A percentile compares a stretch with the other conserved stretches of the same genome.
Evolutionary conservation across 1,284 basidiomycete genomes (phyloP).

Genomic region (Polyporus tsugae): DNA sequence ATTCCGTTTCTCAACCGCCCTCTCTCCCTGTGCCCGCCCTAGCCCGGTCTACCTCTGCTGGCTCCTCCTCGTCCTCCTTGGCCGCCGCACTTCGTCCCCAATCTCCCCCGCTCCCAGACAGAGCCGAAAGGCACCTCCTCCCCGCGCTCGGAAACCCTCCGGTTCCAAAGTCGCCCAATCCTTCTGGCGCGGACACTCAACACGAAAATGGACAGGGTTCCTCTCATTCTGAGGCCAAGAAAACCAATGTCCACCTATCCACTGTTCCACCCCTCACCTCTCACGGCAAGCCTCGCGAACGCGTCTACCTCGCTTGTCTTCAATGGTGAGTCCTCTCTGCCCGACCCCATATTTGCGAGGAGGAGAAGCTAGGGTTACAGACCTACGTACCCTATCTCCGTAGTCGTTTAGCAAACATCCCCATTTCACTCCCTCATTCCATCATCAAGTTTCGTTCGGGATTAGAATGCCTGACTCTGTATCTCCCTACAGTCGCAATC

Average conservation of each 20-base stretch:
- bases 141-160: not conserved
- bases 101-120: not conserved
- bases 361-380: not conserved
- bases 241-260: not conserved
- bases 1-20: no score
- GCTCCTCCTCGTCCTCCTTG: not conserved
- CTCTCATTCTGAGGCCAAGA: not conserved
- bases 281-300: constrained; percentile 29
- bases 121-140: not conserved
- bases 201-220: not conserved
- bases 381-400: not conserved
- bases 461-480: not conserved
- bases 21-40: not conserved
- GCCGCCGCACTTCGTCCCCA: not conserved
- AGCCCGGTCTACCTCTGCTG: not conserved
- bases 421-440: constrained; percentile 11
- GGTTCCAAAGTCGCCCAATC: not conserved
- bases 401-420: not conserved
- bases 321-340: constrained; percentile 21
- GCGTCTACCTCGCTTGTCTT: constrained; percentile 25
- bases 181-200: not conserved
- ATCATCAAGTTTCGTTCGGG: not conserved
- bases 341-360: not conserved
- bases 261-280: constrained; percentile 23
- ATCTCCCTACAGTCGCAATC: constrained; percentile 59